These are phyloP conservation scores for Sclerotiophoma versabilis DNA, from an alignment of 2,329 filamentous ascomycete genomes.

Conservation along the genomic window DNA sequence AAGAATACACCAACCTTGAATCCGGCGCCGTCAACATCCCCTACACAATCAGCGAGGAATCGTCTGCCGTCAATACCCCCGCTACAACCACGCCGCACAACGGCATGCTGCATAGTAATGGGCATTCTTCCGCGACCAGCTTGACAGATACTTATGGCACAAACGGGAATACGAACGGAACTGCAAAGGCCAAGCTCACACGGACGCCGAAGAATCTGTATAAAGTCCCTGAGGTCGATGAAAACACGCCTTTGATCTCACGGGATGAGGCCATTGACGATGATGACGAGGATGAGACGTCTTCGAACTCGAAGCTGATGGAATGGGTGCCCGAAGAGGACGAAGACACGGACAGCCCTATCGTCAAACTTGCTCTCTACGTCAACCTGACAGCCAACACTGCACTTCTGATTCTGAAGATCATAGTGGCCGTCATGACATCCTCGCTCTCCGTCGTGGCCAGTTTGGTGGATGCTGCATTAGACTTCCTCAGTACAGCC, in stretches of 20 bases:
- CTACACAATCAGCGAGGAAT: constrained; percentile 77
- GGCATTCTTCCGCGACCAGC: constrained; percentile 18
- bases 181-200: constrained; percentile 43
- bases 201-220: constrained; percentile 84
- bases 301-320: constrained; percentile 61
- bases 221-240: constrained; percentile 66
- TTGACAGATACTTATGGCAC: constrained; percentile 45
- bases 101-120: constrained; percentile 24
- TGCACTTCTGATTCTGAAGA: constrained; percentile 76
- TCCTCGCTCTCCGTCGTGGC: constrained; percentile 83
- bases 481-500: constrained; percentile 81
- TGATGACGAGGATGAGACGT: constrained; percentile 55
- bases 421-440: constrained; percentile 77
- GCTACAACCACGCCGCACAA: constrained; percentile 25
- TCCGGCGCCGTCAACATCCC: constrained; percentile 69
- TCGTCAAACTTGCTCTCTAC: constrained; percentile 88
- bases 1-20: constrained; percentile 79
- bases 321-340: constrained; percentile 73
- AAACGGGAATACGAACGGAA: constrained; percentile 12
- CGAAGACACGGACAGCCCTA: constrained; percentile 74
- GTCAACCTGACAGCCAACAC: constrained; percentile 82
- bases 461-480: constrained; percentile 77
- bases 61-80: constrained; percentile 37
- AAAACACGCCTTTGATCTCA: constrained; percentile 69
- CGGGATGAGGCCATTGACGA: constrained; percentile 51